Evolutionary conservation across 1,284 basidiomycete species (phyloP).

Genomic region (Rhodotorula sp.): DNA sequence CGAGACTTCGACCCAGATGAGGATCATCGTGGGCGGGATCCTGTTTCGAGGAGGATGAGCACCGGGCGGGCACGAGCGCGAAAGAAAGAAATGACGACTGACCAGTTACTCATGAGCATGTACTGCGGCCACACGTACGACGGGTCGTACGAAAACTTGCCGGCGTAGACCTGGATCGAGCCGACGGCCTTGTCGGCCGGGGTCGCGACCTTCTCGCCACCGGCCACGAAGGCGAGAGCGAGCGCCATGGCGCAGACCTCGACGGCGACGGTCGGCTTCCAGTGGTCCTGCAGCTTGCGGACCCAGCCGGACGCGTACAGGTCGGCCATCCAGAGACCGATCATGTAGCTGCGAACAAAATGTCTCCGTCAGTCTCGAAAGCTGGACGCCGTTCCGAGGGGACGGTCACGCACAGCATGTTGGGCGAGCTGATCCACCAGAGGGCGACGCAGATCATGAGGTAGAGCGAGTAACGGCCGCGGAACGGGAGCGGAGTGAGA

Average conservation of each 20-base stretch:
- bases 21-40: slow-evolving; percentile 40
- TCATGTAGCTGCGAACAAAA: slow-evolving; percentile 45
- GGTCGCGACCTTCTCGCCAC: slow-evolving; percentile 47
- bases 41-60: slow-evolving; percentile 20
- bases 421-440: slow-evolving; percentile 48
- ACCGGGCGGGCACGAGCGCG: background rate
- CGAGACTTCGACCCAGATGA: slow-evolving; percentile 51
- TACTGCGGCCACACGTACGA: slow-evolving; percentile 47
- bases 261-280: slow-evolving; percentile 48
- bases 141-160: slow-evolving; percentile 48
- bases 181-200: slow-evolving; percentile 47
- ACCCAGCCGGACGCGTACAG: slow-evolving; percentile 50
- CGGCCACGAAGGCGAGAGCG: slow-evolving; percentile 46
- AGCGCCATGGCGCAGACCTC: slow-evolving; percentile 48
- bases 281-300: slow-evolving; percentile 50
- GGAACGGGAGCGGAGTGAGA: slow-evolving; percentile 47
- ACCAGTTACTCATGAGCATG: slow-evolving; percentile 49
- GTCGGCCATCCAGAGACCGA: slow-evolving; percentile 50
- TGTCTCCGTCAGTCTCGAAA: slow-evolving; percentile 14
- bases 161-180: slow-evolving; percentile 47
- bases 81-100: slow-evolving; percentile 1
- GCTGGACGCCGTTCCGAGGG: background rate
- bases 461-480: slow-evolving; percentile 49
- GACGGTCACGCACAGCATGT: slow-evolving; percentile 43
- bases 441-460: slow-evolving; percentile 44